Conservation (phyloP, 257 asterid species). For the Linaria vulgaris region DNA sequence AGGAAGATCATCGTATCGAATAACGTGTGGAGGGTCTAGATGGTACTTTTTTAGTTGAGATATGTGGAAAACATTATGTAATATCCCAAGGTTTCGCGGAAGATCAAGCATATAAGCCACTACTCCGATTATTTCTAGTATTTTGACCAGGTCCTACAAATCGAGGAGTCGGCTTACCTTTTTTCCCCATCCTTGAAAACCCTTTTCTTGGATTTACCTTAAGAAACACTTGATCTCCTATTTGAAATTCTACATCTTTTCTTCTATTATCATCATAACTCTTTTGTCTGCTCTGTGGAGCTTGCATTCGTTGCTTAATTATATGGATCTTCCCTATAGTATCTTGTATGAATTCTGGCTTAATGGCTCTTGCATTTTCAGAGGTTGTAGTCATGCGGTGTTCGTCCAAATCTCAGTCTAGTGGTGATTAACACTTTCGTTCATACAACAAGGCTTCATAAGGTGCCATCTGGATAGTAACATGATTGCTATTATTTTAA, state of each 20-base stretch:
- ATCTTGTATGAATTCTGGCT: too few relatives aligned
- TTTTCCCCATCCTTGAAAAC: not conserved
- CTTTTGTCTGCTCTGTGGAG: not conserved
- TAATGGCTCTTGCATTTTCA: too few relatives aligned
- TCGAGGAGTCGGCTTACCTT: not conserved
- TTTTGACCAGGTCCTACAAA: not conserved
- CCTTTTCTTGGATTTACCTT: not conserved
- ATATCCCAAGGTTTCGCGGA: not conserved
- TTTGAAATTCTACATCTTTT: not conserved
- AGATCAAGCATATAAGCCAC: not conserved
- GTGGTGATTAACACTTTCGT: not conserved
- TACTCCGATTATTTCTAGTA: not conserved
- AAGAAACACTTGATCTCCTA: not conserved
- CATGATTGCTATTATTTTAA: conserved; percentile 6
- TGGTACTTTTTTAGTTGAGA: not conserved
- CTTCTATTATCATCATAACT: not conserved
- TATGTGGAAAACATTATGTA: not conserved
- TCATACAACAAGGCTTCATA: conserved; percentile 9
- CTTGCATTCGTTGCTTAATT: not conserved
- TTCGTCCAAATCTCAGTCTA: not conserved
- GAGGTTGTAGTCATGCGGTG: not conserved
- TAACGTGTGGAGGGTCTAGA: not conserved
- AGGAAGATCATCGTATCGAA: not conserved
- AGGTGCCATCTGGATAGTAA: not conserved
- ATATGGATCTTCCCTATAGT: not conserved